Evolutionary conservation across 176 grass and related monocot species (phyloP).

Genomic region (Hyparrhenia diplandra): DNA sequence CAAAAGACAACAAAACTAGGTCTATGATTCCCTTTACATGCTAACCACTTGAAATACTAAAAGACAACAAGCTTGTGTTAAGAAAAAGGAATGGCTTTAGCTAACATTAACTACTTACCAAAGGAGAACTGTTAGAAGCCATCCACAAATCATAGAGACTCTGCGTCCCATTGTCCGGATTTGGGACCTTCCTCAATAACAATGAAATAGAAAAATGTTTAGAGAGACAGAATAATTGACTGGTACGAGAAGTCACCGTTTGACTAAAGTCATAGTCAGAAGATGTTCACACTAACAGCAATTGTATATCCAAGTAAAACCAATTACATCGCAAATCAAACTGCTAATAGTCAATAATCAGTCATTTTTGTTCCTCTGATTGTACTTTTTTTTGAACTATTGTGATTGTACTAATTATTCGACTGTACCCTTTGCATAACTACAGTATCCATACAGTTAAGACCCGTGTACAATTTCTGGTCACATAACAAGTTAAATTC

Average conservation of each 20-base stretch:
- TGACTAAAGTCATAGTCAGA: neutral
- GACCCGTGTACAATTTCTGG: neutral
- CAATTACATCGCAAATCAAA: neutral
- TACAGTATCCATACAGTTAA: neutral
- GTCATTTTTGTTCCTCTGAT: neutral
- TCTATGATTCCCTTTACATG: neutral
- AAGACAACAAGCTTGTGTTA: neutral
- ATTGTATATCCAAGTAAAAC: neutral
- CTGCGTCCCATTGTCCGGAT: constrained; percentile 64
- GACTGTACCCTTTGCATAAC: constrained; percentile 5
- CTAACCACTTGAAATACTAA: neutral
- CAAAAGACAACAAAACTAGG: neutral
- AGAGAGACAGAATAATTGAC: neutral
- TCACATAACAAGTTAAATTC: neutral
- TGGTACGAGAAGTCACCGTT: neutral
- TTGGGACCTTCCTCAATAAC: constrained; percentile 60
- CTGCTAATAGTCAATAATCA: neutral
- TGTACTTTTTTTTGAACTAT: neutral
- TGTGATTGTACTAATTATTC: neutral
- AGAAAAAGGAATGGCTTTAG: constrained; percentile 1
- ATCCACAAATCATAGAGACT: constrained; percentile 77
- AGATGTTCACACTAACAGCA: neutral
- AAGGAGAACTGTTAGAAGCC: constrained; percentile 38
- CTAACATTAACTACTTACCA: constrained; percentile 41
- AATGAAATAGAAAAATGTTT: constrained; percentile 8